These are phyloP conservation scores for Colletotrichum magnum DNA, from an alignment of 2,329 filamentous ascomycete species.

Conservation along the genomic window DNA sequence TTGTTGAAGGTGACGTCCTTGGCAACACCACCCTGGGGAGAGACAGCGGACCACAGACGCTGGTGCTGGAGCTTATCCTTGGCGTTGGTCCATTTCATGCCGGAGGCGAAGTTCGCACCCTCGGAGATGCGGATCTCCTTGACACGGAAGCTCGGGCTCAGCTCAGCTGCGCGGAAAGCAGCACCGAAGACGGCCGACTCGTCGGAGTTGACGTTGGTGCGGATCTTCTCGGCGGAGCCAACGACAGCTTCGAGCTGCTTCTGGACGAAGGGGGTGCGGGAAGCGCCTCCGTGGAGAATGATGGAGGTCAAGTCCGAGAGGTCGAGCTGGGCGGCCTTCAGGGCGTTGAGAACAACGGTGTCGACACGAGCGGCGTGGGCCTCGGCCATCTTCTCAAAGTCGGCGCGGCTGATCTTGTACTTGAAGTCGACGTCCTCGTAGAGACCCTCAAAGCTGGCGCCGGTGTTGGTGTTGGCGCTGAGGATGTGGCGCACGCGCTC, in stretches of 20 bases:
- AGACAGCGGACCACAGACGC: constrained; percentile 85
- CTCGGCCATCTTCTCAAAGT: constrained; percentile 85
- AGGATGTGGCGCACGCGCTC: constrained; percentile 89
- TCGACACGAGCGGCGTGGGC: constrained; percentile 78
- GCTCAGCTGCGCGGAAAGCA: constrained; percentile 90
- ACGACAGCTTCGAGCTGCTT: constrained; percentile 84
- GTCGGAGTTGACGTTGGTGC: constrained; percentile 95
- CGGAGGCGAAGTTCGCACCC: constrained; percentile 78
- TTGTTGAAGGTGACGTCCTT: constrained; percentile 91
- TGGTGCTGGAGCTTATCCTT: constrained; percentile 82
- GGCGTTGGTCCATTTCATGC: constrained; percentile 80
- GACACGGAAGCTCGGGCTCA: constrained; percentile 96
- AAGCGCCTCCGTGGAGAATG: constrained; percentile 92
- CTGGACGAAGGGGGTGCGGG: constrained; percentile 94
- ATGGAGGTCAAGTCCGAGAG: constrained; percentile 86
- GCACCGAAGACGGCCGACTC: constrained; percentile 97
- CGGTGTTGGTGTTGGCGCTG: constrained; percentile 90
- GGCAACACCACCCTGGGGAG: constrained; percentile 78
- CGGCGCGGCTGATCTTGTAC: constrained; percentile 85
- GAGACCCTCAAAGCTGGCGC: constrained; percentile 86
- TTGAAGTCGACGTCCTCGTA: constrained; percentile 94
- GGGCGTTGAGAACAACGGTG: constrained; percentile 78
- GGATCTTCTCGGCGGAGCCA: constrained; percentile 82
- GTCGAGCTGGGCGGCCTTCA: constrained; percentile 80
- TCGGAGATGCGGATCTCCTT: constrained; percentile 95